Percentiles rank a stretch among this genome's conserved stretches.
Conservation (phyloP, 2,329 filamentous ascomycete genomes). For the Xylaria sp. region DNA sequence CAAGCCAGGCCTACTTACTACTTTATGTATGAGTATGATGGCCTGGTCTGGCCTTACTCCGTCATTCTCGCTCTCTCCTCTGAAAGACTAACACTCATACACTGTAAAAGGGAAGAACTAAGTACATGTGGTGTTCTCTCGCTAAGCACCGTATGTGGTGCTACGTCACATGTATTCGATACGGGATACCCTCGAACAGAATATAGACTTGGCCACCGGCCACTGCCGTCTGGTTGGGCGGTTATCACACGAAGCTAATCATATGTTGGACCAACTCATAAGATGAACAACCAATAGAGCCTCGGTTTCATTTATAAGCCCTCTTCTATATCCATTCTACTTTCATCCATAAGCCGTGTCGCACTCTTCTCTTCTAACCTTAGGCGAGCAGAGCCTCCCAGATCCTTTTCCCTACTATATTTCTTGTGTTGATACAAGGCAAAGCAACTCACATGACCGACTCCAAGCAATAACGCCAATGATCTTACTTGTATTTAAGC, state of each 20-base stretch:
- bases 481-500: no score
- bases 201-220: neutral
- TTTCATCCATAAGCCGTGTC: neutral
- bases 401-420: neutral
- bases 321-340: neutral
- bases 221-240: neutral
- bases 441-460: neutral
- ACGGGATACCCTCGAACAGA: neutral
- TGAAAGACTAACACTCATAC: neutral
- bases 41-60: neutral
- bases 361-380: no score
- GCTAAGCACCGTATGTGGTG: neutral
- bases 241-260: neutral
- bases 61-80: no score
- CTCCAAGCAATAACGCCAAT: neutral
- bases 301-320: neutral
- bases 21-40: slow-evolving; percentile 3
- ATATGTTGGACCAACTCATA: neutral
- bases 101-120: neutral
- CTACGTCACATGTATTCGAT: neutral
- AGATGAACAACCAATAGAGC: neutral
- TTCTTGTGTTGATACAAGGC: neutral
- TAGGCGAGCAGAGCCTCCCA: neutral
- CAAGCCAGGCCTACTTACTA: neutral
- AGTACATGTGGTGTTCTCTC: neutral